phyloP scores from a whole-genome alignment of 2,329 filamentous ascomycete genomes.

The Venturia oleaginea region DNA sequence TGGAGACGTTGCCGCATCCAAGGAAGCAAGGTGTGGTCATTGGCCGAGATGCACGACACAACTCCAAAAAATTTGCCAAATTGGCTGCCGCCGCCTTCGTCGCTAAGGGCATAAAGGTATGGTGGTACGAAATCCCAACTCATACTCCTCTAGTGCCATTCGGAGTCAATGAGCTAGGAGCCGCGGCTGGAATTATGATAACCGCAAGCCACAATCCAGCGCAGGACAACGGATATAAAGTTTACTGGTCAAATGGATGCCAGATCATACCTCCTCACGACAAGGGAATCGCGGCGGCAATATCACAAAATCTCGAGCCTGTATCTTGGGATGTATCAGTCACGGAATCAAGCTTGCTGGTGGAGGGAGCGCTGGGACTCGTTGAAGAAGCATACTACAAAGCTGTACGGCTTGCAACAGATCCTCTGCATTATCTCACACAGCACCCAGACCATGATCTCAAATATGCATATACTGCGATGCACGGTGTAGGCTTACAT shows the following conservation, averaged over 20 bases:
- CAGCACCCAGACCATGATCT: conserved; percentile 20
- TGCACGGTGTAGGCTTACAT: conserved; percentile 46
- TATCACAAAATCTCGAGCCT: conserved; percentile 44
- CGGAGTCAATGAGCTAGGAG: conserved; percentile 43
- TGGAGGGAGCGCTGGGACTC: conserved; percentile 33
- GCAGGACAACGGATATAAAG: conserved; percentile 59
- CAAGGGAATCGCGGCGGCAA: conserved; percentile 47
- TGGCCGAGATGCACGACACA: conserved; percentile 54
- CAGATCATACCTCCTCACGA: conserved; percentile 58
- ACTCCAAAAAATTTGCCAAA: conserved; percentile 51
- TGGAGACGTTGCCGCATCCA: conserved; percentile 34
- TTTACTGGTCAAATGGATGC: conserved; percentile 56
- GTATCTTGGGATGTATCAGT: conserved; percentile 38
- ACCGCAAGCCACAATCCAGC: conserved; percentile 58
- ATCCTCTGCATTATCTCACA: conserved; percentile 21
- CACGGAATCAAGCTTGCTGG: conserved; percentile 31
- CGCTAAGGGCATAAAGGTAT: conserved; percentile 48
- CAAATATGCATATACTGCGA: conserved; percentile 46
- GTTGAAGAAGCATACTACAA: conserved; percentile 36
- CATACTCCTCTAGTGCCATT: conserved; percentile 57
- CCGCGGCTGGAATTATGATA: conserved; percentile 55
- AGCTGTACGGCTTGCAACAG: conserved; percentile 33
- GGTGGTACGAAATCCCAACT: conserved; percentile 46
- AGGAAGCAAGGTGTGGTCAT: conserved; percentile 46
- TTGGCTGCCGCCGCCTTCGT: conserved; percentile 52